Conservation (phyloP, 495 filamentous ascomycete genomes). For the Neurospora pannonica region DNA sequence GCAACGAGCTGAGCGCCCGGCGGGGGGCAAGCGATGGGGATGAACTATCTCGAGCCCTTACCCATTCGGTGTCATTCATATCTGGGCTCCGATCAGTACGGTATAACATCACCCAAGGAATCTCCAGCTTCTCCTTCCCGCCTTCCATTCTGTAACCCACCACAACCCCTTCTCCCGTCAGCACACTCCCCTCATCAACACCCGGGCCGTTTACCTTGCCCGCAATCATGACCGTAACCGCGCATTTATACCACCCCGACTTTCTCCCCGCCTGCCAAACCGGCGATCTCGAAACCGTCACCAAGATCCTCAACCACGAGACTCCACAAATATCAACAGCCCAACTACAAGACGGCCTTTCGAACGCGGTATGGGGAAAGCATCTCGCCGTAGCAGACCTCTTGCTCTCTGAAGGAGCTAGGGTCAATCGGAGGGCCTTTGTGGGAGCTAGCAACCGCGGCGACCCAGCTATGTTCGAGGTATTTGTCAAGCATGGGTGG, state of each 20-base stretch:
- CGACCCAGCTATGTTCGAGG: background rate
- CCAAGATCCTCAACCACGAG: background rate
- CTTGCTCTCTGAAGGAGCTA: background rate
- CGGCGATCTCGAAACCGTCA: background rate
- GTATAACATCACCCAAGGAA: background rate
- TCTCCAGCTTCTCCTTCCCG: background rate
- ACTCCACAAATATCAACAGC: background rate
- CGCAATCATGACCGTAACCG: background rate
- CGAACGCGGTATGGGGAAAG: background rate
- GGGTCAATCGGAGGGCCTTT: background rate
- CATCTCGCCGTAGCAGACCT: background rate
- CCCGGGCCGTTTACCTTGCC: background rate
- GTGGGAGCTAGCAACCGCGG: rapidly evolving
- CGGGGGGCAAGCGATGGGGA: too few species aligned
- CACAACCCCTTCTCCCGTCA: background rate
- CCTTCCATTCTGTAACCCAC: background rate
- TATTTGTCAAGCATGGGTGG: background rate
- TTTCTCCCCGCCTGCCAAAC: background rate
- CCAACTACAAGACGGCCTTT: background rate
- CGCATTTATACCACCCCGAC: background rate
- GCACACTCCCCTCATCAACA: background rate
- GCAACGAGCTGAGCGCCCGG: too few species aligned
- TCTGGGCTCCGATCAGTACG: too few species aligned
- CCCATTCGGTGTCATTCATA: too few species aligned
- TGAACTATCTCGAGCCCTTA: too few species aligned